A percentile compares a stretch with the other conserved stretches of the same genome.
phyloP scores from a whole-genome alignment of 768 basidiomycete species.

The Pleurotus cornucopiae region DNA sequence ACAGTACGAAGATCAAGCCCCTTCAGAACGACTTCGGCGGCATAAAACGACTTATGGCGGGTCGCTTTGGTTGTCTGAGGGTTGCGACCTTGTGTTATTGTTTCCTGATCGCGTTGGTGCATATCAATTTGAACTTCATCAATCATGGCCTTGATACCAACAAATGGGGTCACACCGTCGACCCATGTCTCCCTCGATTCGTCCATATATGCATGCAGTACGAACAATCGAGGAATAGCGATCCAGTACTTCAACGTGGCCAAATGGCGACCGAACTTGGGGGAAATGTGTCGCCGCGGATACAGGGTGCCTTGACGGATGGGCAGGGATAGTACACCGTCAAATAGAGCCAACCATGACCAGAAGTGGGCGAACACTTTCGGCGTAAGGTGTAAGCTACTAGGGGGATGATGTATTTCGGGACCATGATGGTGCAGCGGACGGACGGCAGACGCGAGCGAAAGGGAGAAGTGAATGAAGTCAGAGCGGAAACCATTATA shows the following conservation, averaged over 20 bases:
- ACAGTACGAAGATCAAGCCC: slow-evolving; percentile 74
- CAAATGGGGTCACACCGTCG: slow-evolving; percentile 70
- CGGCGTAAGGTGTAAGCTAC: slow-evolving; percentile 82
- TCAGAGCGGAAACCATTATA: slow-evolving; percentile 89
- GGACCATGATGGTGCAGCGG: slow-evolving; percentile 15
- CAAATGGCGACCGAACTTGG: slow-evolving; percentile 84
- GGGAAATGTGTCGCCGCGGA: slow-evolving; percentile 64
- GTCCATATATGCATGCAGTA: slow-evolving; percentile 86
- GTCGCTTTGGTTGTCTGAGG: slow-evolving; percentile 56
- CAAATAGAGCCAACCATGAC: slow-evolving; percentile 88
- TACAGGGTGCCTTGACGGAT: slow-evolving; percentile 87
- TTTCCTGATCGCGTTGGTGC: slow-evolving; percentile 89
- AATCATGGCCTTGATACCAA: slow-evolving; percentile 84
- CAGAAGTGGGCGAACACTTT: slow-evolving; percentile 86
- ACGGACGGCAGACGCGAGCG: slow-evolving; percentile 64
- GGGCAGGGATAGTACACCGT: slow-evolving; percentile 71
- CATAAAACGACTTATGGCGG: slow-evolving; percentile 82
- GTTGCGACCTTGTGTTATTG: slow-evolving; percentile 49
- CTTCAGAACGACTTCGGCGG: slow-evolving; percentile 79
- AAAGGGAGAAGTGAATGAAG: slow-evolving; percentile 89
- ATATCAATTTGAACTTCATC: slow-evolving; percentile 83
- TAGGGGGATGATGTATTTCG: slow-evolving; percentile 34
- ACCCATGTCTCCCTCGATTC: slow-evolving; percentile 76
- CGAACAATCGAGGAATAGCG: slow-evolving; percentile 68
- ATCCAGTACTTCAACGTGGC: slow-evolving; percentile 92